Evolutionary conservation across 2,329 filamentous ascomycete species (phyloP), one percentile per base, ranked within the genome.

Genomic region (Colletotrichum tanaceti): DNA sequence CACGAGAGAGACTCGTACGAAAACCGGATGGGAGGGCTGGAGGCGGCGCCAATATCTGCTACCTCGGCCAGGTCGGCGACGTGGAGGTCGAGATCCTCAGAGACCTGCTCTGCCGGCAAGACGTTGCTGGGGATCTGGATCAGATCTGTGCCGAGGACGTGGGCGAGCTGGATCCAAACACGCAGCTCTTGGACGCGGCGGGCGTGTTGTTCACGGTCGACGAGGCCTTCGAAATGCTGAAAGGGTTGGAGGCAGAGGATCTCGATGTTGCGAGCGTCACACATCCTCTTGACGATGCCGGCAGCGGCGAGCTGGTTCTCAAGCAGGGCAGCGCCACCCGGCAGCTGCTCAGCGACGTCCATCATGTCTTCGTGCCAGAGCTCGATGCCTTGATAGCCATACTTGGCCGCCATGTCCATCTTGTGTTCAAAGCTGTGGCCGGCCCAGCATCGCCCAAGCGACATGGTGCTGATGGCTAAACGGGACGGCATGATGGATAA

Each of bases 311-410:
- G 73, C 46, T 89, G 83, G 72, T 83, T 84, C 11, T 81, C 74
- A 16, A 79, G 73, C 14, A 70, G 63, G 14, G 75, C 71, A 3
- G 77, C 79, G 32, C 81, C 75, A 49, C 82, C 82, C 3, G 82
- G 75, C 1, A 85, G 76, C 1, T 82, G 77, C 73, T 72, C 73
- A 32, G 90, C 87, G 16, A 91, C 75, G 73, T 89, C 87, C 67
- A 87, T 81, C 4, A 95, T 84, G 76, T 95, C 92, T 75, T 95
- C 92, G 77, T 91, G 89, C 81, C 93, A 94, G 22, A 94, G 83
- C 76, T 95, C 92, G 71, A 95, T 87, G 59, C 90, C 91, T 67
- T 85, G 78, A 75, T 93, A 88, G 22, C 89, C 89, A 73, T 91
- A 85, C 63, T 83, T 81, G 6, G 86, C 82, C 11, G 92, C 92